Conservation (phyloP, 2,329 filamentous ascomycete genomes). For the Venturia carpophila region DNA sequence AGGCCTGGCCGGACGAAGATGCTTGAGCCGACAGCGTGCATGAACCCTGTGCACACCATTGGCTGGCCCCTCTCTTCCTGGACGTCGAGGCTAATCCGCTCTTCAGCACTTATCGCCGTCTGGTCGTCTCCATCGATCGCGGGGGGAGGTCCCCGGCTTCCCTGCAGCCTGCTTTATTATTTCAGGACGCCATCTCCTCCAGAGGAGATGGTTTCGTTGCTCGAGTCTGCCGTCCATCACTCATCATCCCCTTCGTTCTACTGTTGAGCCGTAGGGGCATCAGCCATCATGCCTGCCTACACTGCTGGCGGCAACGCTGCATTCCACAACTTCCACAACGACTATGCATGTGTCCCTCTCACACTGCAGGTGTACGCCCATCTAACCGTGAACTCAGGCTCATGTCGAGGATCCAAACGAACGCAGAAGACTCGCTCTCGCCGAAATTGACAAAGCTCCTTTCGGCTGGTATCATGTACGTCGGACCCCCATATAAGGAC, state of each 20-base stretch:
- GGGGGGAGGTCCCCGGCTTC: not conserved
- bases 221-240: not conserved
- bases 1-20: too few relatives aligned
- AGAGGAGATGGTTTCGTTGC: too few relatives aligned
- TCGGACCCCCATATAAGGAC: too few relatives aligned
- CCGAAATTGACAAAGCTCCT: constrained; percentile 72
- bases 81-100: too few relatives aligned
- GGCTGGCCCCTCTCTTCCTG: too few relatives aligned
- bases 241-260: not conserved
- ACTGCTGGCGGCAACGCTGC: constrained; percentile 25
- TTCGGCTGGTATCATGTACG: constrained; percentile 69
- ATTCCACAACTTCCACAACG: constrained; percentile 26
- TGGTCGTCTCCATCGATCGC: not conserved
- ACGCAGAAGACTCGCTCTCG: constrained; percentile 68
- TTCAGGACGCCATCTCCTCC: not conserved
- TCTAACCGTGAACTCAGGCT: not conserved
- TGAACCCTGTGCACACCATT: not conserved
- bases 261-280: not conserved
- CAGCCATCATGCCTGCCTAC: constrained; percentile 9
- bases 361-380: too few relatives aligned
- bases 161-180: not conserved
- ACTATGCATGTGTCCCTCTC: constrained; percentile 6
- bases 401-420: constrained; percentile 64
- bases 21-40: too few relatives aligned
- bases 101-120: not conserved